Base-by-base conservation (phyloP, 495 filamentous ascomycete genomes). In the Podospora tetraspora region DNA sequence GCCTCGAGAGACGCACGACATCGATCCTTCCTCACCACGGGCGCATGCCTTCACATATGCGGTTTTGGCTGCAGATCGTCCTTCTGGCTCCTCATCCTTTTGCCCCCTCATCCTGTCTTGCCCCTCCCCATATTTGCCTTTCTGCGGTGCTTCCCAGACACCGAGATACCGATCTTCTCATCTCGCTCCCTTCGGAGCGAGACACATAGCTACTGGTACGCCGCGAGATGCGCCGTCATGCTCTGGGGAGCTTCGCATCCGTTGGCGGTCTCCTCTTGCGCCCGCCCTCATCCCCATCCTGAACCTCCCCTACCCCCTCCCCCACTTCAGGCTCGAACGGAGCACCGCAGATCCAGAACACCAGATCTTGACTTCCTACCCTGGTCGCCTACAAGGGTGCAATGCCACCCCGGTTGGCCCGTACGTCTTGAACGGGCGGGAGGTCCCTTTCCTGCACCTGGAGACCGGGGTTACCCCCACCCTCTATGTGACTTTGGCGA, bases 401-500 rank as follows among this genome's bases (percentile, higher is more conserved):
- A 52, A 52, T 65, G 34, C 34, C 24, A 22, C 56, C 63, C 29
- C 27, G 19, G 61, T 61, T 66, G 27, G 57, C 43, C 43, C 43
- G 57, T 62, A 21, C 66, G 69, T 66, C 57, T 68, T 59, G 62
- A 66, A 25, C 58, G 30, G 61, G n/a, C 60, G 61, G 70, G 64
- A 63, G 62, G 30, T 66, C 59, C 63, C 62, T 68, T 43, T 37
- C 58, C 57, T 63, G 56, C 59, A 62, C 22, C 56, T 52, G 29
- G 24, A 13, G 12, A 24, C 19, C 11, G 30, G 30, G 32, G 11
- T 9, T 10, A 23, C 56, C 64, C 24, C 34, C 37, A 25, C 59
- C 61, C 62, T 16, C 43, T 52, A 79, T 58, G 68, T 71, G 13
- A 65, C 37, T 30, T 69, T 69, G 23, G 83, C 83, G 74, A 81